Percentiles rank a stretch among this genome's conserved stretches.
phyloP scores from a whole-genome alignment of 2,329 filamentous ascomycete species.

The Gliomastix tumulicola region DNA sequence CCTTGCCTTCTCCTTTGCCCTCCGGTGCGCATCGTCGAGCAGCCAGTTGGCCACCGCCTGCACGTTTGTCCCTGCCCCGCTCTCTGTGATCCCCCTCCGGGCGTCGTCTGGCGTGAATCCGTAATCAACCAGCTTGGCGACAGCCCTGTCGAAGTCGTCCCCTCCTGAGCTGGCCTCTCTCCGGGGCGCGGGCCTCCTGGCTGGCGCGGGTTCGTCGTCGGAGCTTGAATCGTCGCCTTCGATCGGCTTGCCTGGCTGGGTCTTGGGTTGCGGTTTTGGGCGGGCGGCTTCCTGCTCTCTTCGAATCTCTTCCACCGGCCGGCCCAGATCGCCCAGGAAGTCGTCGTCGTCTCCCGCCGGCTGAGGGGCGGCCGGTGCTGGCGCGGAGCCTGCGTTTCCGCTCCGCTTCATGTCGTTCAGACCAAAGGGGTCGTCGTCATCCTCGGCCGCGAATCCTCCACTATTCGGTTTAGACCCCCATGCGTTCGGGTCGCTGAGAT shows the following conservation, averaged over 20 bases:
- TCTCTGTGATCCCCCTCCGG: conserved; percentile 71
- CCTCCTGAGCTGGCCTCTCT: conserved; percentile 13
- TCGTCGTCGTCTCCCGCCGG: conserved; percentile 51
- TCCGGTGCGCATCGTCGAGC: conserved; percentile 81
- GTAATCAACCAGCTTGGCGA: conserved; percentile 90
- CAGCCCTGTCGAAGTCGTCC: conserved; percentile 61
- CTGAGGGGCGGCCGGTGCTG: conserved; percentile 14
- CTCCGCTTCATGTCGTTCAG: conserved; percentile 54
- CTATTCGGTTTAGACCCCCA: conserved; percentile 29
- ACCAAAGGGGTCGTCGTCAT: conserved; percentile 88
- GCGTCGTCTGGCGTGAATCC: conserved; percentile 84
- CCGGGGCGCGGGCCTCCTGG: conserved; percentile 9
- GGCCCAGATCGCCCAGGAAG: conserved; percentile 57
- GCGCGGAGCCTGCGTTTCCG: conserved; percentile 6
- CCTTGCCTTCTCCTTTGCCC: conserved; percentile 67
- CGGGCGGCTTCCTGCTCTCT: conserved; percentile 31
- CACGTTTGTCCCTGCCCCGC: conserved; percentile 70
- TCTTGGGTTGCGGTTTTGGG: conserved; percentile 39
- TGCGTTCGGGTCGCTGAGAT: conserved; percentile 46
- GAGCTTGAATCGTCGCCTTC: conserved; percentile 40
- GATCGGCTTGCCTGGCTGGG: conserved; percentile 50
- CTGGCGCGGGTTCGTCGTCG: conserved; percentile 27
- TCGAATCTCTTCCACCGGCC: conserved; percentile 57
- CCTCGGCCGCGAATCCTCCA: conserved; percentile 26
- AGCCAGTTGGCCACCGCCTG: conserved; percentile 86